These are phyloP conservation scores for Solanum etuberosum DNA, from an alignment of 257 asterid species.

Conservation along the genomic window DNA sequence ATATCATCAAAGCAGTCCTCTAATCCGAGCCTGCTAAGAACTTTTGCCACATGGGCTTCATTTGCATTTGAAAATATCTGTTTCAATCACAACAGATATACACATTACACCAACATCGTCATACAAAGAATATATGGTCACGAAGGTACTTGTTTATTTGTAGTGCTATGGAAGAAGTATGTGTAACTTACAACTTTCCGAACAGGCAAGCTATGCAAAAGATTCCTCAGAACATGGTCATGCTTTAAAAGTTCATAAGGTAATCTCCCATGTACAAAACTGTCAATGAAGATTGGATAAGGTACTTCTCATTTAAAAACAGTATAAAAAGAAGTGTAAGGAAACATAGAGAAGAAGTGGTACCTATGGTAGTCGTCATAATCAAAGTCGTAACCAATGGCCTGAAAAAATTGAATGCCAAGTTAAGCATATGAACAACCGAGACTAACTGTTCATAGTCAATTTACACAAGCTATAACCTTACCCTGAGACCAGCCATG, in stretches of 20 bases:
- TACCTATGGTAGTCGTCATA: constrained; percentile 85
- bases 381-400: constrained; percentile 65
- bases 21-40: constrained; percentile 64
- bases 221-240: constrained; percentile 48
- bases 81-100: neutral
- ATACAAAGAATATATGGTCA: neutral
- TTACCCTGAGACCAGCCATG: constrained; percentile 91
- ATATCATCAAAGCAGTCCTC: constrained; percentile 78
- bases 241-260: constrained; percentile 74
- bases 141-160: neutral
- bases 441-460: neutral
- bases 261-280: constrained; percentile 81
- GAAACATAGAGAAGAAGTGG: neutral
- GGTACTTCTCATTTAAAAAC: neutral
- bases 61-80: constrained; percentile 92
- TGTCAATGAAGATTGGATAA: constrained; percentile 1
- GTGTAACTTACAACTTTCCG: constrained; percentile 68
- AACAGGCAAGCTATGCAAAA: constrained; percentile 56
- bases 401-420: constrained; percentile 28
- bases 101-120: neutral
- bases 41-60: constrained; percentile 77
- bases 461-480: neutral
- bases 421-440: neutral
- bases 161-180: neutral
- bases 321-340: neutral